phyloP scores from a whole-genome alignment of 2,329 filamentous ascomycete genomes.

The Coniella lustricola region DNA sequence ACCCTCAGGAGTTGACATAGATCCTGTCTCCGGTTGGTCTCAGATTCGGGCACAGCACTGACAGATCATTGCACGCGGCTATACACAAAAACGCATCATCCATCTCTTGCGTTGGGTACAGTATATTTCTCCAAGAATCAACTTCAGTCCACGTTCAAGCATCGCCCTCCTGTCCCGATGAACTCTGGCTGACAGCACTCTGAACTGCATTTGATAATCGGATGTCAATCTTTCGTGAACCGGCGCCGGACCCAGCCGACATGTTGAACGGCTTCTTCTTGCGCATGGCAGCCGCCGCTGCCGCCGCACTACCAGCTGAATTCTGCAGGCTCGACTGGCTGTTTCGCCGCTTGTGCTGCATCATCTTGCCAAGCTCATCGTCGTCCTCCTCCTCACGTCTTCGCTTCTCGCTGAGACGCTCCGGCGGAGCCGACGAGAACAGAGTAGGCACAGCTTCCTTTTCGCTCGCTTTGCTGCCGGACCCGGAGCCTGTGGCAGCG shows the following conservation, averaged over 20 bases:
- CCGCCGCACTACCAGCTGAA: conserved; percentile 28
- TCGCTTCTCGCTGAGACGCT: conserved; percentile 81
- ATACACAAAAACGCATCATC: too few species aligned
- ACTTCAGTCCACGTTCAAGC: conserved; percentile 24
- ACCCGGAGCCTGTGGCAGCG: conserved; percentile 14
- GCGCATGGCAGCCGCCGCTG: conserved; percentile 35
- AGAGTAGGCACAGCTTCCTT: conserved; percentile 25
- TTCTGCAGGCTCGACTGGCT: conserved; percentile 44
- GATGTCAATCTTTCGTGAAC: conserved; percentile 51
- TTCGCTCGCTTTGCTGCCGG: too few species aligned
- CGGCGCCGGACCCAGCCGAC: conserved; percentile 31
- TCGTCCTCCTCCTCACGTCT: conserved; percentile 90
- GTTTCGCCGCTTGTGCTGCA: conserved; percentile 56
- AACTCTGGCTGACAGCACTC: conserved; percentile 27
- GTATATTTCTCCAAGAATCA: too few species aligned
- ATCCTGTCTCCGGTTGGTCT: too few species aligned
- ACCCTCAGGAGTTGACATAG: too few species aligned
- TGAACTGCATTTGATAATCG: conserved; percentile 43
- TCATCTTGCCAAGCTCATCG: conserved; percentile 80
- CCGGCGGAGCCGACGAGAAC: conserved; percentile 53
- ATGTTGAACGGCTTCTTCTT: conserved; percentile 41
- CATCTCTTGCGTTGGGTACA: too few species aligned
- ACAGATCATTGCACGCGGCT: too few species aligned
- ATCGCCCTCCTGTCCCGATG: conserved; percentile 33
- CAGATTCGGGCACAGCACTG: too few species aligned